Percentiles rank a stretch among this genome's conserved stretches.
These are phyloP conservation scores for Cladosporium halotolerans DNA, from an alignment of 2,329 filamentous ascomycete species.

Conservation along the genomic window DNA sequence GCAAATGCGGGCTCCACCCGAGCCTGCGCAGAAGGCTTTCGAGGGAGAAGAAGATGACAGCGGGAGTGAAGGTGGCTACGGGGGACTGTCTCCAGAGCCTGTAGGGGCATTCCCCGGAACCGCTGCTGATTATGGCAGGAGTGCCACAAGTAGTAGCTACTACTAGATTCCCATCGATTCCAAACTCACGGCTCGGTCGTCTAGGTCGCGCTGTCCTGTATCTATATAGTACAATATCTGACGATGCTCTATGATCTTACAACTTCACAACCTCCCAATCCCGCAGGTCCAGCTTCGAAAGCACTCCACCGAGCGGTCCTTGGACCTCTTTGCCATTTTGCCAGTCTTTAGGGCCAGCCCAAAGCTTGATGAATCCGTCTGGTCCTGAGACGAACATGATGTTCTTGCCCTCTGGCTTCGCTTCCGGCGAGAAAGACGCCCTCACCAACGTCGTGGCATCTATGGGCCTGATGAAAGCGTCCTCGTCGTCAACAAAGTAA, in stretches of 20 bases:
- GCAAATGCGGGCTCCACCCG: constrained; percentile 52
- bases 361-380: constrained; percentile 77
- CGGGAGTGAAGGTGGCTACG: constrained; percentile 35
- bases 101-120: constrained; percentile 50
- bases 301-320: constrained; percentile 63
- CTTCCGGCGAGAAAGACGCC: neutral
- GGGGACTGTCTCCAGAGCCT: constrained; percentile 21
- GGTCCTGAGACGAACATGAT: constrained; percentile 84
- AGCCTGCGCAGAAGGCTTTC: constrained; percentile 40
- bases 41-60: constrained; percentile 42
- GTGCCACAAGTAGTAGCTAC: constrained; percentile 26
- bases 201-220: neutral
- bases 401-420: constrained; percentile 43
- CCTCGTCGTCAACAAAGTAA: constrained; percentile 79
- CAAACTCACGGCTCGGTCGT: too few relatives aligned
- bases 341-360: constrained; percentile 77
- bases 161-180: constrained; percentile 14
- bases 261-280: constrained; percentile 56
- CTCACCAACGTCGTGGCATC: constrained; percentile 28
- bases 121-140: constrained; percentile 22
- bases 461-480: constrained; percentile 51
- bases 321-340: constrained; percentile 65
- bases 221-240: too few relatives aligned
- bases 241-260: constrained; percentile 24
- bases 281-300: constrained; percentile 54